Base-by-base conservation (phyloP, 805 yeast genomes). In the Pichia membranifaciens region DNA sequence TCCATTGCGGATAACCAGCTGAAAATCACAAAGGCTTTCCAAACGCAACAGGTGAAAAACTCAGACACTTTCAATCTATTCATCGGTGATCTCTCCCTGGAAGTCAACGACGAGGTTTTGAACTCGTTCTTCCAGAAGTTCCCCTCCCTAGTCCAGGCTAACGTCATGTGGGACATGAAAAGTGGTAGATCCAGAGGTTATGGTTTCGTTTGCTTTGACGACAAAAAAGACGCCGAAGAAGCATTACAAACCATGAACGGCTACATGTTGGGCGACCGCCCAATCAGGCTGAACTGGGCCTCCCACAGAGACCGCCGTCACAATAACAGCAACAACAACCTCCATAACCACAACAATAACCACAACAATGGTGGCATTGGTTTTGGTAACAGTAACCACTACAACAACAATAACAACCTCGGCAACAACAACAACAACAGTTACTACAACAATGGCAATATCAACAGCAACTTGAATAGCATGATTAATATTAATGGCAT, bases 91-190 rank as follows among this genome's bases (percentile, higher is more conserved):
- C 73, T 88, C 55, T 79, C 87, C 35, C 73, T 84, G 7, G 95
- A 89, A 58, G 82, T 89, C 33, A 82, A 85, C 60, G 96, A 89
- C 65, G 95, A 84, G 54, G 61, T 78, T 16, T 73, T 88, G 52
- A 71, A 71, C 44, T 67, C 64, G 38, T 72, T 84, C 12, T 88
- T 88, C 60, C 55, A 69, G 5, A 69, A 71, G 47, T 84, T 76
- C 62, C 70, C 72, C 16, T 75, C 88, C 1, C 69, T 85, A 57
- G 69, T 78, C 41, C 93, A 86, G 63, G 96, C 95, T 12, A 89
- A 88, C 56, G 96, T 88, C 29, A 89, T 88, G 96, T 88, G 96
- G 96, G 96, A 89, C 63, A 87, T 87, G 95, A 90, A 86, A 63
- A 84, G 93, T 22, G 93, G 95, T 38, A 74, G 96, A 61, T 87